Percentiles rank a stretch among this genome's conserved stretches.
These are phyloP conservation scores for Didymella sp. DNA, from an alignment of 2,329 filamentous ascomycete species.

Conservation along the genomic window DNA sequence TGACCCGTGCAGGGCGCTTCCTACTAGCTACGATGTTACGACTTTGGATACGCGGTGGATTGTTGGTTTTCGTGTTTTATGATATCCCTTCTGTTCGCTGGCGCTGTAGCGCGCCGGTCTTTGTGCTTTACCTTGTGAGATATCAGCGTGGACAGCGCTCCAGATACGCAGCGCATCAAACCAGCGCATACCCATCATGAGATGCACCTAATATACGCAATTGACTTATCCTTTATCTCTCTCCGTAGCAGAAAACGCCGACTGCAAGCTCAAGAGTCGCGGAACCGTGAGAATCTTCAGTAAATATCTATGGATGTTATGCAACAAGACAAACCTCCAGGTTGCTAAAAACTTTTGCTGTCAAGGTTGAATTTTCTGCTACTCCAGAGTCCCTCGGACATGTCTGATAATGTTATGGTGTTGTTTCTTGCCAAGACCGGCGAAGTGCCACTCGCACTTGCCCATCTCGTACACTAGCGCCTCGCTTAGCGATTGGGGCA, in stretches of 20 bases:
- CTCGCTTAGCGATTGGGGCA: neutral
- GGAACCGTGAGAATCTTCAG: too few relatives aligned
- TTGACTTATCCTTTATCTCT: neutral
- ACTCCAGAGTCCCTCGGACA: too few relatives aligned
- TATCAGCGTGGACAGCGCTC: slow-evolving; percentile 1
- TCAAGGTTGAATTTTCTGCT: too few relatives aligned
- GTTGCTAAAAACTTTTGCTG: too few relatives aligned
- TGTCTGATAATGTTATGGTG: neutral
- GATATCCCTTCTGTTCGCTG: slow-evolving; percentile 27
- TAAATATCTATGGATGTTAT: too few relatives aligned
- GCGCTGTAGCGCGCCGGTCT: slow-evolving; percentile 1
- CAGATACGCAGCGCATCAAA: neutral
- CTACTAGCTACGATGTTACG: slow-evolving; percentile 28
- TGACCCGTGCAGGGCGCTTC: slow-evolving; percentile 25
- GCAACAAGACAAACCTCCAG: too few relatives aligned
- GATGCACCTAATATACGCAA: slow-evolving; percentile 6
- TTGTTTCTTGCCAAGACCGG: neutral
- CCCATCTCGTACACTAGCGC: neutral
- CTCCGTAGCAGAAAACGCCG: too few relatives aligned
- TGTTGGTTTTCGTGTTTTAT: slow-evolving; percentile 17
- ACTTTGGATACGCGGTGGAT: neutral
- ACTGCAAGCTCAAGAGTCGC: too few relatives aligned
- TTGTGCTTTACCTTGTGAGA: slow-evolving; percentile 5
- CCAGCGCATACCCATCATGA: neutral
- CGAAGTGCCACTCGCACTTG: neutral